phyloP scores from a whole-genome alignment of 129 eudicot genomes.

The Arctium lappa region DNA sequence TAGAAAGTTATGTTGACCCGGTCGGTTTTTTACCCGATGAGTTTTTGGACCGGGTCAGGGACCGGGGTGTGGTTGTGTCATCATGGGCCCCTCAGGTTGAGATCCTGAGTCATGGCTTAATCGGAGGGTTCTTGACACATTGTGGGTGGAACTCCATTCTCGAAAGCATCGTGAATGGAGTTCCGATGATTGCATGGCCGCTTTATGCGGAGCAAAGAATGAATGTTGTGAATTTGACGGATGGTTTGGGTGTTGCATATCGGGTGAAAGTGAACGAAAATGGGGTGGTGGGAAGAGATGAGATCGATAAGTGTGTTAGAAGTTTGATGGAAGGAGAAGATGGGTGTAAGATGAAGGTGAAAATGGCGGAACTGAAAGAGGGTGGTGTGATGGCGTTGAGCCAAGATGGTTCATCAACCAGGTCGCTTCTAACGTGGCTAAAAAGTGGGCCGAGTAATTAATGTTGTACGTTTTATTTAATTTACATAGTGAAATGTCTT shows the following conservation, averaged over 20 bases:
- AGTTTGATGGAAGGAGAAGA: constrained; percentile 31
- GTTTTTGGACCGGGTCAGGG: constrained; percentile 25
- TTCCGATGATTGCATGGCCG: constrained; percentile 44
- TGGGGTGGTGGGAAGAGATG: constrained; percentile 43
- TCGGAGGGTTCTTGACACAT: constrained; percentile 42
- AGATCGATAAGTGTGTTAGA: constrained; percentile 9
- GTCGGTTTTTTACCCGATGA: constrained; percentile 34
- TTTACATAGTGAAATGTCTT: not conserved
- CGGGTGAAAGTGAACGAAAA: constrained; percentile 23
- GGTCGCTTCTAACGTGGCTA: constrained; percentile 3
- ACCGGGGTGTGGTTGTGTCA: constrained; percentile 34
- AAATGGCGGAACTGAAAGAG: constrained; percentile 4
- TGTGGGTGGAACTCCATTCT: constrained; percentile 48
- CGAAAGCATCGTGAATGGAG: constrained; percentile 38
- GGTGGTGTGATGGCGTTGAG: constrained; percentile 11
- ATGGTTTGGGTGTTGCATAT: constrained; percentile 22
- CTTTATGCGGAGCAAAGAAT: constrained; percentile 40
- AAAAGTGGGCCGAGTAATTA: not conserved
- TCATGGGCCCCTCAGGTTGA: constrained; percentile 43
- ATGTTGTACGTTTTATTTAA: not conserved
- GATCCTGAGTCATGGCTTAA: constrained; percentile 31
- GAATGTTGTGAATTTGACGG: constrained; percentile 25
- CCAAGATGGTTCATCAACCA: constrained; percentile 29
- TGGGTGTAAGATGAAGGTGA: constrained; percentile 28
- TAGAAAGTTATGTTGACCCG: constrained; percentile 25